phyloP scores from a whole-genome alignment of 371 early-diverging fungal genomes.

The Smittium mucronatum region DNA sequence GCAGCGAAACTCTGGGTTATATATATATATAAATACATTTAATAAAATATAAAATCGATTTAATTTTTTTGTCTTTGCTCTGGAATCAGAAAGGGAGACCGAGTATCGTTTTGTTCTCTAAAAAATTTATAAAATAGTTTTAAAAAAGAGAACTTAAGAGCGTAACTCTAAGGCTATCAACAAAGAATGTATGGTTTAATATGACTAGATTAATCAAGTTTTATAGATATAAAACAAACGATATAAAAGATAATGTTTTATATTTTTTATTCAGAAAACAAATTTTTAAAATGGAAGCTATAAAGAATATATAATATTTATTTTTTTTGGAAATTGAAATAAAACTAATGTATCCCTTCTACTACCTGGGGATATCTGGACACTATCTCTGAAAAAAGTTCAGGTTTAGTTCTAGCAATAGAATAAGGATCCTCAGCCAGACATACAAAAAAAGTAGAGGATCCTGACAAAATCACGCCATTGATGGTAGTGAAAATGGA shows the following conservation, averaged over 20 bases:
- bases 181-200: background rate
- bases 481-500: conserved; percentile 53
- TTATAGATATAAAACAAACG: background rate
- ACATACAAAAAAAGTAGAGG: conserved; percentile 71
- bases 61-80: too few relatives aligned
- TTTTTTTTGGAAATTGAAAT: background rate
- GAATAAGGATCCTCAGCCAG: conserved; percentile 72
- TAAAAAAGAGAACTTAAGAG: too few relatives aligned
- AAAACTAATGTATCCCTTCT: conserved; percentile 35
- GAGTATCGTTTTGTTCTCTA: too few relatives aligned
- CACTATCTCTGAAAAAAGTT: conserved; percentile 38
- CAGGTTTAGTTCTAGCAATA: conserved; percentile 42
- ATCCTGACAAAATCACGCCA: conserved; percentile 63
- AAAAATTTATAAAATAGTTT: too few relatives aligned
- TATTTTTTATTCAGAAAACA: too few relatives aligned
- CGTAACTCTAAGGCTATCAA: background rate
- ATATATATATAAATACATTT: too few relatives aligned
- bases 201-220: background rate
- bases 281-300: background rate
- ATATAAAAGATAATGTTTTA: background rate
- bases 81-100: too few relatives aligned
- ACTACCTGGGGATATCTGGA: conserved; percentile 47
- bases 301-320: background rate
- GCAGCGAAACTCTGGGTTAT: too few relatives aligned
- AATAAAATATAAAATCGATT: too few relatives aligned